These are phyloP conservation scores for Epicoccum sorghinum DNA, from an alignment of 2,329 filamentous ascomycete species.

Conservation along the genomic window DNA sequence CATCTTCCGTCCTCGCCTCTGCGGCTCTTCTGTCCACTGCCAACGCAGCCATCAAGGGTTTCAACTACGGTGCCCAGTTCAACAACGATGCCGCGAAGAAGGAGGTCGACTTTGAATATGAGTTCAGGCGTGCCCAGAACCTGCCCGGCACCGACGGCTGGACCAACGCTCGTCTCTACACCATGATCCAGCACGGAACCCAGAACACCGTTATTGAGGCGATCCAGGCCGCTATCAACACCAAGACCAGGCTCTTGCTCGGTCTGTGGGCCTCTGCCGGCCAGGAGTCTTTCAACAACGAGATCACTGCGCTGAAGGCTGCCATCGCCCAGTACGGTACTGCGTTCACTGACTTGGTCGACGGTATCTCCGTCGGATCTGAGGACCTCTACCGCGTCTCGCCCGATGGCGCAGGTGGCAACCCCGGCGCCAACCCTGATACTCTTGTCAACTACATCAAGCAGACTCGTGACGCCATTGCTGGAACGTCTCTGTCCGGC, in stretches of 20 bases:
- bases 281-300: conserved; percentile 68
- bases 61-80: conserved; percentile 74
- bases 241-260: conserved; percentile 78
- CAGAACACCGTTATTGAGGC: conserved; percentile 68
- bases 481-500: conserved; percentile 64
- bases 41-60: conserved; percentile 58
- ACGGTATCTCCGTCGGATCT: conserved; percentile 83
- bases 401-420: conserved; percentile 67
- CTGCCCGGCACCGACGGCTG: conserved; percentile 66
- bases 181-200: conserved; percentile 73
- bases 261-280: conserved; percentile 83
- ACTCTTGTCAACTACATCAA: conserved; percentile 72
- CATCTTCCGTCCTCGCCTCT: conserved; percentile 44
- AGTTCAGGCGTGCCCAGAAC: conserved; percentile 69
- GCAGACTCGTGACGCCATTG: conserved; percentile 68
- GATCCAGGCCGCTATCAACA: conserved; percentile 82
- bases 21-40: conserved; percentile 49
- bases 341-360: conserved; percentile 69
- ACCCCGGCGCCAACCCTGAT: conserved; percentile 67
- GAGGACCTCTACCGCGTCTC: conserved; percentile 73
- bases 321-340: conserved; percentile 73
- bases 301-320: conserved; percentile 72
- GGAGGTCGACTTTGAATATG: conserved; percentile 70
- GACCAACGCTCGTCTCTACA: conserved; percentile 75
- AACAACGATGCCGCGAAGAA: conserved; percentile 65